These are phyloP conservation scores for Lentinus brumalis DNA, from an alignment of 768 basidiomycete species.

Conservation along the genomic window DNA sequence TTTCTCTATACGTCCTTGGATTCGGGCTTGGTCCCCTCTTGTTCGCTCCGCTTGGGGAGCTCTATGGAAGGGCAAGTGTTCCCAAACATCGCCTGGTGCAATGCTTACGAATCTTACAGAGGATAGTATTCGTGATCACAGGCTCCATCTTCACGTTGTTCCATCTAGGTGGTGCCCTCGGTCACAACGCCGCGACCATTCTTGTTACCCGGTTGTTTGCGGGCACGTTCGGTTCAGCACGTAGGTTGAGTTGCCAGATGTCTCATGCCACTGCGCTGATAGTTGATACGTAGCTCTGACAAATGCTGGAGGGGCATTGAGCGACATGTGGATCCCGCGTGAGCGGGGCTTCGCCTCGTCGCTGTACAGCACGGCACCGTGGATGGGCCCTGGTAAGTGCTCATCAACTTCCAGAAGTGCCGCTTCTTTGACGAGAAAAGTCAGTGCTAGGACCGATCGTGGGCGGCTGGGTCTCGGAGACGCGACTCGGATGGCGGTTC, in stretches of 20 bases:
- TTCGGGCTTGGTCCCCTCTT: conserved; percentile 58
- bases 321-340: conserved; percentile 59
- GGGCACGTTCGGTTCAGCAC: conserved; percentile 60
- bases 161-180: conserved; percentile 56
- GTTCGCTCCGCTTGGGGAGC: conserved; percentile 64
- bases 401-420: too few species aligned
- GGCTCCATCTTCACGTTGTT: conserved; percentile 52
- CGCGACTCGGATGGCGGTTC: conserved; percentile 56
- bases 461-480: conserved; percentile 60
- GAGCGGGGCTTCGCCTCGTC: conserved; percentile 63
- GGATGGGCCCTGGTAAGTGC: conserved; percentile 53
- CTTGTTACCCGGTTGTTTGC: conserved; percentile 56
- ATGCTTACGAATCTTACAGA: conserved; percentile 32
- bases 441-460: conserved; percentile 67
- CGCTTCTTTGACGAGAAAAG: neutral
- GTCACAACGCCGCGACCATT: conserved; percentile 48
- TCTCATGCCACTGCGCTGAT: neutral
- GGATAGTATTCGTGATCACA: conserved; percentile 55
- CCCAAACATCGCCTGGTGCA: neutral
- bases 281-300: conserved; percentile 46
- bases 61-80: conserved; percentile 50
- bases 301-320: conserved; percentile 58
- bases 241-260: conserved; percentile 33
- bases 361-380: conserved; percentile 60
- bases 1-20: conserved; percentile 64